Evolutionary conservation across 495 filamentous ascomycete genomes (phyloP).

Genomic region (Rhizodiscina lignyota): DNA sequence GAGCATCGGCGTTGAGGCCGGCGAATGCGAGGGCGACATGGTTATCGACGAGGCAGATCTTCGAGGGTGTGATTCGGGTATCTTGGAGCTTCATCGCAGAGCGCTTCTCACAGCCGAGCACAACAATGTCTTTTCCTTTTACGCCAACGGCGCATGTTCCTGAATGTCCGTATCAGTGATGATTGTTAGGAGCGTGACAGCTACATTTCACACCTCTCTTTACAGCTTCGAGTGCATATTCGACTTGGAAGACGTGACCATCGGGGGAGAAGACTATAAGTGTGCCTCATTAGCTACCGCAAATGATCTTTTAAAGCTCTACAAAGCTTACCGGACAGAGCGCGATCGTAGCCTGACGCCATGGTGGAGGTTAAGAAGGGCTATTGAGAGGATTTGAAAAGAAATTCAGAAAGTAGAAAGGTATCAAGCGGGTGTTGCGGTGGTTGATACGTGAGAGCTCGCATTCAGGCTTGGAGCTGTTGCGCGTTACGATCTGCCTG

Average conservation of each 20-base stretch:
- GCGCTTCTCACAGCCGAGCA: constrained; percentile 94
- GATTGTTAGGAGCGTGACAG: not conserved
- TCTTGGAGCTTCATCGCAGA: constrained; percentile 99
- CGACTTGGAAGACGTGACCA: constrained; percentile 98
- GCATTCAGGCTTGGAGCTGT: too few relatives aligned
- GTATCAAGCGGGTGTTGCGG: too few relatives aligned
- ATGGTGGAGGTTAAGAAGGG: constrained; percentile 7
- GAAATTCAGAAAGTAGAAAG: too few relatives aligned
- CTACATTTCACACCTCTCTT: constrained; percentile 58
- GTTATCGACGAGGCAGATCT: constrained; percentile 85
- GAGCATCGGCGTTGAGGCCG: constrained; percentile 90
- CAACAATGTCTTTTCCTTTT: constrained; percentile 86
- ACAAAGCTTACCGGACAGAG: constrained; percentile 20
- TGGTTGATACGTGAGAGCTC: too few relatives aligned
- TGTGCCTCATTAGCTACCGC: not conserved
- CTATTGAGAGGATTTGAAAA: too few relatives aligned
- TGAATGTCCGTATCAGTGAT: constrained; percentile 23
- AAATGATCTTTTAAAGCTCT: constrained; percentile 1
- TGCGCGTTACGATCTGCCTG: too few relatives aligned
- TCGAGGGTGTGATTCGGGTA: constrained; percentile 95
- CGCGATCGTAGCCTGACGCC: constrained; percentile 26
- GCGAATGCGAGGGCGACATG: constrained; percentile 96
- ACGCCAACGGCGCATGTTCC: constrained; percentile 97
- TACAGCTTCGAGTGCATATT: constrained; percentile 97
- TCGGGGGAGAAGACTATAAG: constrained; percentile 55